Percentiles rank a stretch among this genome's conserved stretches.
Conservation (phyloP, 2,329 filamentous ascomycete genomes). For the Penicillium frequentans region DNA sequence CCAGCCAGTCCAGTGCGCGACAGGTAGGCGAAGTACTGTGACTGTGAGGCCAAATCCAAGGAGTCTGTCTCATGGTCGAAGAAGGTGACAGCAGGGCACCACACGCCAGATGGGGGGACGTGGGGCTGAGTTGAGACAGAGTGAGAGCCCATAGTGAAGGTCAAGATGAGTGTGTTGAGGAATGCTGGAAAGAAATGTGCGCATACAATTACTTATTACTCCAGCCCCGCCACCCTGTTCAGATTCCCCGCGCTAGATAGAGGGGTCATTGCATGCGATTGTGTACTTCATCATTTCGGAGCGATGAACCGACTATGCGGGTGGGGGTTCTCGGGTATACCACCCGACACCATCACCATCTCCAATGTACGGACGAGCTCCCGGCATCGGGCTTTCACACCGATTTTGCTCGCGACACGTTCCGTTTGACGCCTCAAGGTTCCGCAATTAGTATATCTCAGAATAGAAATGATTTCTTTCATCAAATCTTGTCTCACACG, state of each 20-base stretch:
- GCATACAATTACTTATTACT: background rate
- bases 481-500: background rate
- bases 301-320: background rate
- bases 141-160: slow-evolving; percentile 14
- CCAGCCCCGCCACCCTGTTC: background rate
- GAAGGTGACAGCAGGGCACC: slow-evolving; percentile 56
- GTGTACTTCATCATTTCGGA: background rate
- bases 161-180: background rate
- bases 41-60: slow-evolving; percentile 50
- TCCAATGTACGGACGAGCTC: background rate
- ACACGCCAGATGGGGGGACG: slow-evolving; percentile 41
- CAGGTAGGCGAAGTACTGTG: slow-evolving; percentile 55
- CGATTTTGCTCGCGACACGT: background rate
- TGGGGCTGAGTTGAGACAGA: slow-evolving; percentile 15
- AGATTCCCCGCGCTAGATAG: background rate
- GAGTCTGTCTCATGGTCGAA: slow-evolving; percentile 53
- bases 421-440: background rate
- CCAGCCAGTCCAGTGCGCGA: slow-evolving; percentile 52
- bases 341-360: background rate
- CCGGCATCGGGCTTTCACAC: background rate
- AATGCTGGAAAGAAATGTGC: background rate
- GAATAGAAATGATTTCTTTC: background rate
- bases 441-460: background rate
- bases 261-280: background rate
- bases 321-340: background rate